Evolutionary conservation across 345 rosid species (phyloP), one percentile per base, ranked within the genome.

Genomic region (Gossypium raimondii): DNA sequence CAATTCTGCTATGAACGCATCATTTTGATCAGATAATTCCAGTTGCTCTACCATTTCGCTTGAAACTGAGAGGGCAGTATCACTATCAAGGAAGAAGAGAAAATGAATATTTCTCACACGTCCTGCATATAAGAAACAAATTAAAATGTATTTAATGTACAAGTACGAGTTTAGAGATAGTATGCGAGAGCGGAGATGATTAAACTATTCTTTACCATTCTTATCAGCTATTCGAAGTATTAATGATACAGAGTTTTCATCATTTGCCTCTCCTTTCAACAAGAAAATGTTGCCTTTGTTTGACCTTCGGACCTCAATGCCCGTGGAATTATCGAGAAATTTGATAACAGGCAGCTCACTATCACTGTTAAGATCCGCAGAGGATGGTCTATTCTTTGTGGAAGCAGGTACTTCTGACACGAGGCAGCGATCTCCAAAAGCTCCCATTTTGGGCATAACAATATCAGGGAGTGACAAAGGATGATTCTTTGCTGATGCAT

Each of bases 11-110:
- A 94, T 90, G 74, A 89, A 85, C 38, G 78, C 78, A 41, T 88
- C 92, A 77, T 92, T 86, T 76, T 90, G 92, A 77, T 87, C 87
- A 45, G 85, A 85, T 60, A 94, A 76, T 82, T 89, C 93, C 63
- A 94, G 91, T 75, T 92, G 93, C 83, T 89, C 98, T 75, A 88
- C 98, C 98, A 94, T 94, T 81, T 94, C 98, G 63, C 88, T 83
- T 52, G 98, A 92, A 74, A 94, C 95, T 11, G 93, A 83, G 9
- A 86, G 76, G 44, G 94, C 87, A 50, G 98, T 94, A 76, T 94
- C 98, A 24, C 87, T 84, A 43, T 90, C 92, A 16, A 86, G 91
- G 71, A 78, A 90, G 82, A 90, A 94, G 52, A 83, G 73, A 76
- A 94, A 94, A 84, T 92, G 93, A 73, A 92, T 89, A 78, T 90